A percentile compares a stretch with the other conserved stretches of the same genome.
Evolutionary conservation across 345 rosid species (phyloP).

Genomic region (Heritiera fomes): DNA sequence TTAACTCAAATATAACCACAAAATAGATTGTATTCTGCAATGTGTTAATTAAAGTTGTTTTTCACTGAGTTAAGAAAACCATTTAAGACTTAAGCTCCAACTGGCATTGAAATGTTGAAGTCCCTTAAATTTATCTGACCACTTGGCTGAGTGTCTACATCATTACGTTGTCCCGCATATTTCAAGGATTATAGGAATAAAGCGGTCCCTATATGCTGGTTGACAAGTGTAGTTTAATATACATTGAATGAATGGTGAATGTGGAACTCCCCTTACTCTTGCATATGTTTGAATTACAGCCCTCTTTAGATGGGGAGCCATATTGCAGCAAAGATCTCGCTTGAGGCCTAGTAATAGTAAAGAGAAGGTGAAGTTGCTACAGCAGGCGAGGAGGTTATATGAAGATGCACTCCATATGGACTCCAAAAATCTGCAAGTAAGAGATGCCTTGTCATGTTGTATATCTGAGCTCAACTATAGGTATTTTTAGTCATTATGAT

Average conservation of each 20-base stretch:
- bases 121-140: neutral
- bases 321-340: constrained; percentile 68
- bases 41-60: neutral
- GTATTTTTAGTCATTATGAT: constrained; percentile 21
- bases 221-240: neutral
- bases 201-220: neutral
- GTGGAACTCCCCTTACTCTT: neutral
- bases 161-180: neutral
- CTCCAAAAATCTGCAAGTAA: constrained; percentile 46
- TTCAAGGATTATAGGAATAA: neutral
- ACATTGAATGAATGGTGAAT: neutral
- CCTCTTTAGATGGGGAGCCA: constrained; percentile 65
- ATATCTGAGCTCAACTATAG: constrained; percentile 49
- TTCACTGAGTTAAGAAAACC: neutral
- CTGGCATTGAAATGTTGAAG: neutral
- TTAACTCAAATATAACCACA: neutral
- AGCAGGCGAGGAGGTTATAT: constrained; percentile 60
- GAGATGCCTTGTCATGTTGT: constrained; percentile 58
- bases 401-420: constrained; percentile 73
- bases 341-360: constrained; percentile 50
- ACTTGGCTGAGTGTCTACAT: neutral
- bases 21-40: neutral
- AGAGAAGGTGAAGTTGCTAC: constrained; percentile 60
- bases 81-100: neutral
- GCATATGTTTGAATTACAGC: constrained; percentile 41